Evolutionary conservation across 805 yeast genomes (phyloP).

Genomic region (Saccharomyces paradoxus): DNA sequence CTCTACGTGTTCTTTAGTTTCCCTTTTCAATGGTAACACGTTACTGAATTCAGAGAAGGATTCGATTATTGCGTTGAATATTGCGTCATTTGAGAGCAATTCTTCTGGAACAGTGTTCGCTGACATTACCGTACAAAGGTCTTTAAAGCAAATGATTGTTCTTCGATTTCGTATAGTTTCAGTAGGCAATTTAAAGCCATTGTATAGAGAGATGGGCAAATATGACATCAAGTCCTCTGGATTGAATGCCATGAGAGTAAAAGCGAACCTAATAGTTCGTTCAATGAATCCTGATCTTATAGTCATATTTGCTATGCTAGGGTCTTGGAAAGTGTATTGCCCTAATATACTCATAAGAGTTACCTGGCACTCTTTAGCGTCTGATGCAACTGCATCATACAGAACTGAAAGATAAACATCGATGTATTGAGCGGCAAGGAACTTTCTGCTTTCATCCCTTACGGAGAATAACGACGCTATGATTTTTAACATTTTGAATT

Average conservation of each 20-base stretch:
- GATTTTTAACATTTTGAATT: constrained; percentile 15
- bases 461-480: constrained; percentile 19
- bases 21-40: constrained; percentile 64
- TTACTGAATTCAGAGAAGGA: constrained; percentile 24
- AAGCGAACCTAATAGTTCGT: constrained; percentile 23
- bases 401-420: constrained; percentile 62
- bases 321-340: constrained; percentile 27
- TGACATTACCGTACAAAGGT: constrained; percentile 67
- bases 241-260: constrained; percentile 24
- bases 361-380: constrained; percentile 16
- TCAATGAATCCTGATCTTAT: constrained; percentile 24
- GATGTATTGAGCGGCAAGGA: constrained; percentile 56
- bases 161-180: constrained; percentile 25
- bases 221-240: constrained; percentile 19
- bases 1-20: constrained; percentile 74
- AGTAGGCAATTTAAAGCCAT: constrained; percentile 21
- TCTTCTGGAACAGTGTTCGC: constrained; percentile 51
- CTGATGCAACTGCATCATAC: constrained; percentile 23
- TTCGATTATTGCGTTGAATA: constrained; percentile 15
- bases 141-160: constrained; percentile 26
- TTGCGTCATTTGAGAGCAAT: constrained; percentile 17
- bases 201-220: constrained; percentile 19
- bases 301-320: constrained; percentile 22
- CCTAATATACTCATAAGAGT: constrained; percentile 23
- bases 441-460: constrained; percentile 44